Conservation (phyloP, 2,329 filamentous ascomycete species). For the Monilinia fructicola region DNA sequence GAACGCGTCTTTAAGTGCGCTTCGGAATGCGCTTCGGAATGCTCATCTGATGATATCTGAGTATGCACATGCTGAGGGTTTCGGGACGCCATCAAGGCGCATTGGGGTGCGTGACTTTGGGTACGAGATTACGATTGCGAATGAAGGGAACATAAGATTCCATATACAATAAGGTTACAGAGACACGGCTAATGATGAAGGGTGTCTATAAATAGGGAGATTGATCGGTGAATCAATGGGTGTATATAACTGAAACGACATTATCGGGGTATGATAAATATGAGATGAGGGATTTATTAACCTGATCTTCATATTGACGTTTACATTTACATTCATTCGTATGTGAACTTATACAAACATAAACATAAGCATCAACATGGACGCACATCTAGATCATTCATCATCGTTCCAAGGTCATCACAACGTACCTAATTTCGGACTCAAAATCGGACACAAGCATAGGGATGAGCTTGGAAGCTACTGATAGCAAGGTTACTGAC, state of each 20-base stretch:
- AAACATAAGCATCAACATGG: no score
- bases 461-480: no score
- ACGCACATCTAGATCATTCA: not conserved
- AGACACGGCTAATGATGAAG: not conserved
- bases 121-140: conserved; percentile 1
- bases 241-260: no score
- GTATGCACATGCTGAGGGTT: conserved; percentile 2
- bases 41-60: conserved; percentile 14
- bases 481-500: no score
- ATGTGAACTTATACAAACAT: no score
- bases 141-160: not conserved
- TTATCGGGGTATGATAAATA: not conserved
- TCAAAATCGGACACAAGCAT: no score
- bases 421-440: not conserved
- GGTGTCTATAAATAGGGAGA: no score
- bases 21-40: not conserved
- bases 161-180: no score
- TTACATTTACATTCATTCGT: no score
- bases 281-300: conserved; percentile 8
- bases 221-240: no score
- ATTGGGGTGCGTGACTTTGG: not conserved
- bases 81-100: conserved; percentile 8
- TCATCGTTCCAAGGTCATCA: not conserved
- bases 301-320: no score
- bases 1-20: not conserved